Percentiles rank a stretch among this genome's conserved stretches.
Conservation (phyloP, 2,329 filamentous ascomycete species). For the Cordyceps militaris region DNA sequence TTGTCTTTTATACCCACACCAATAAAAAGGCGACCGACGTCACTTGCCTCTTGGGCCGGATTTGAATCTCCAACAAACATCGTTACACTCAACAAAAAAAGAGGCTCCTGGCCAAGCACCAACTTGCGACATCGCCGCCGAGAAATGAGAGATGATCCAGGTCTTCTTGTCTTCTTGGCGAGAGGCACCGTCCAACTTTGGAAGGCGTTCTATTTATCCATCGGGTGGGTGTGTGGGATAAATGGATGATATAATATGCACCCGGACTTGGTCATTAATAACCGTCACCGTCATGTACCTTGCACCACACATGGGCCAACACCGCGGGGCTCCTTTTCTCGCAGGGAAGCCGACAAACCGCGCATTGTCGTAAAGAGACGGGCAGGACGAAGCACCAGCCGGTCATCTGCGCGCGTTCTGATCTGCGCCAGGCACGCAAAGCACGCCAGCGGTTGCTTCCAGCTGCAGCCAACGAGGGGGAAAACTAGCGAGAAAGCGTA, state of each 20-base stretch:
- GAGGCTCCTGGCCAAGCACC: too few species aligned
- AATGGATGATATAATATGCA: neutral
- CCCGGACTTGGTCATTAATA: neutral
- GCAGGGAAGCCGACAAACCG: neutral
- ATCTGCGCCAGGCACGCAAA: conserved; percentile 4
- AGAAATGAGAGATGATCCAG: too few species aligned
- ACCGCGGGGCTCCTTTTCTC: neutral
- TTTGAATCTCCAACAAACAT: neutral
- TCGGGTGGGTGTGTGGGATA: conserved; percentile 1
- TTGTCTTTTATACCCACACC: neutral
- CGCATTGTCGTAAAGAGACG: neutral
- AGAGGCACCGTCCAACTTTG: neutral
- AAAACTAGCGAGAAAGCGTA: neutral
- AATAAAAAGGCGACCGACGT: neutral
- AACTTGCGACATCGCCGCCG: too few species aligned
- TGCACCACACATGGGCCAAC: neutral
- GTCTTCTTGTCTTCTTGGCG: neutral
- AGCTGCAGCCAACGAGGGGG: neutral
- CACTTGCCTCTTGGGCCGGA: neutral
- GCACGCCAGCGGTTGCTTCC: neutral
- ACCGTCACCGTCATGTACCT: conserved; percentile 2
- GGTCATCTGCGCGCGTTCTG: neutral
- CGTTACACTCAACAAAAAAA: too few species aligned
- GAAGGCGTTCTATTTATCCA: neutral
- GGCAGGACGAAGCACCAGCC: neutral